Percentiles rank a stretch among this genome's conserved stretches.
Conservation (phyloP, 2,329 filamentous ascomycete species). For the Rhynchosporium agropyri region DNA sequence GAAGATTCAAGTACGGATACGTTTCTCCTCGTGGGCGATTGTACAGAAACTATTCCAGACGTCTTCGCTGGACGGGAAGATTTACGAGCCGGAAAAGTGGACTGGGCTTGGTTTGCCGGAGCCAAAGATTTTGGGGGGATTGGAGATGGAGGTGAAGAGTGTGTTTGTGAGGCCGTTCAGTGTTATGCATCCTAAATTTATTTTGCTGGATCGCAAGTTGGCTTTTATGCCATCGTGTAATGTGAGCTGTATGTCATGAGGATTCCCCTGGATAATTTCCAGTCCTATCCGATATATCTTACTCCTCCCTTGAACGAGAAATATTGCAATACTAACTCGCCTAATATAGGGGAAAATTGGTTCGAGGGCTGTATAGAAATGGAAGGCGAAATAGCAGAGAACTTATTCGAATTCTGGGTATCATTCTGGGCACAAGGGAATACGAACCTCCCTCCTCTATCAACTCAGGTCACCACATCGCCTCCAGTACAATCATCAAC, state of each 20-base stretch:
- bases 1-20: conserved; percentile 58
- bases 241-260: conserved; percentile 58
- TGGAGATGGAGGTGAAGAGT: conserved; percentile 74
- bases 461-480: background rate
- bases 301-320: background rate
- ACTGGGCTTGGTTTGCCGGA: conserved; percentile 63
- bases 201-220: conserved; percentile 68
- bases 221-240: conserved; percentile 81
- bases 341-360: conserved; percentile 65
- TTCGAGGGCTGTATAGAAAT: conserved; percentile 76
- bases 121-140: conserved; percentile 53
- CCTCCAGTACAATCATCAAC: background rate
- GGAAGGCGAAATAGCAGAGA: conserved; percentile 60
- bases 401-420: conserved; percentile 68
- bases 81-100: conserved; percentile 63
- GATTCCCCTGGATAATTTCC: background rate
- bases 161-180: conserved; percentile 80
- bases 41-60: conserved; percentile 77
- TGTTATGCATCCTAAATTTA: conserved; percentile 86
- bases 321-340: background rate
- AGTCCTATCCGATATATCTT: conserved; percentile 40
- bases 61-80: conserved; percentile 60
- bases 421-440: conserved; percentile 62
- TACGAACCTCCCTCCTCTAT: conserved; percentile 23
- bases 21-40: conserved; percentile 73